Evolutionary conservation across 202 grass and related monocot species (phyloP), one percentile per base, ranked within the genome.

Genomic region (Zoysia matrella): DNA sequence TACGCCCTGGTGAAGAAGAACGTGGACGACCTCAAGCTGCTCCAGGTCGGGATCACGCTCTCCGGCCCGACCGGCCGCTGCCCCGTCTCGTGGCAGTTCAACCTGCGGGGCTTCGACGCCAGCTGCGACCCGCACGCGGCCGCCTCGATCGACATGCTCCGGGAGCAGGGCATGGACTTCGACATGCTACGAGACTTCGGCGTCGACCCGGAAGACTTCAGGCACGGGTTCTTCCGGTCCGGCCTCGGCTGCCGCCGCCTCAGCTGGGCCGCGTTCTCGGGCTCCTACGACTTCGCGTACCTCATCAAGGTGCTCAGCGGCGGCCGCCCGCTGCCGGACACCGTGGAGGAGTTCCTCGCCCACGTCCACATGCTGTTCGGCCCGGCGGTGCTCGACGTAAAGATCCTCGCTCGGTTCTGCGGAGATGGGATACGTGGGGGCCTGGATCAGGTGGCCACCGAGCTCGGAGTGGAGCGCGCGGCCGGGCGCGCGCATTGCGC

Each of bases 221-320:
- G 84, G 30, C 13, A 7, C 11, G 44, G 78, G 2, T 85, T 92
- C 66, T 8, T 2, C 12, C 57, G 69, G 6, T 80, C 3, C 76
- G 78, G 64, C n/a, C 81, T 83, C 41, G 10, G 7, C 0, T 3
- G 0, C 80, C 11, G 10, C 0, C 2, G 0, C 0, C 69, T 87
- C 30, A 76, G 52, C 2, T 94, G 89, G 89, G 48, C 72, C 0
- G 83, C 84, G 0, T 94, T 92, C 70, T 69, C 83, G 2, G 83
- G 84, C 2, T 44, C 81, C 10, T 94, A 92, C 69, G 92, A 92
- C 72, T 91, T 92, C 69, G 89, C 55, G 0, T 94, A 92, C 78
- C 61, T 94, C 5, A 61, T 81, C 52, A 94, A 81, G 87, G 14
- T 88, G 74, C 65, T 94, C 36, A 40, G 6, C 39, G 53, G 47